phyloP scores from a whole-genome alignment of 139 green algal genomes.

The Eudorina sp. region DNA sequence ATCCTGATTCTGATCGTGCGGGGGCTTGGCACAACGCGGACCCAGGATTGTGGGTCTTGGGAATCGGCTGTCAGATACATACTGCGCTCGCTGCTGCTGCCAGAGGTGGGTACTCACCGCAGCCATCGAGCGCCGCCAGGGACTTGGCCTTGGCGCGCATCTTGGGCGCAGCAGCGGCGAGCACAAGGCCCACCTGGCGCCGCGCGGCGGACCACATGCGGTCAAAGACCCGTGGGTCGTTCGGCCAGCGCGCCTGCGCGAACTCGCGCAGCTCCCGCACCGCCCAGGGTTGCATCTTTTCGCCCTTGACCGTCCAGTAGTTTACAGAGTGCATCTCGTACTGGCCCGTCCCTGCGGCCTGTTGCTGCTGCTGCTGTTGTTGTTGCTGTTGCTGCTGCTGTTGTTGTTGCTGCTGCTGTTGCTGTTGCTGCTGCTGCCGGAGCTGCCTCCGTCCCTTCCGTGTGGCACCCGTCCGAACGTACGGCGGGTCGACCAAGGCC shows the following conservation, averaged over 20 bases:
- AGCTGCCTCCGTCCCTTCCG: too few relatives aligned
- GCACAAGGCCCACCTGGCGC: background rate
- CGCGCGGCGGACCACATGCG: slow-evolving; percentile 16
- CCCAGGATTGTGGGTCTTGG: too few relatives aligned
- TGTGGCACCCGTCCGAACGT: too few relatives aligned
- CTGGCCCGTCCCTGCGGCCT: background rate
- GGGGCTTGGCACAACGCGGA: too few relatives aligned
- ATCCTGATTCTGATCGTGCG: too few relatives aligned
- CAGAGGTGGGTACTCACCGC: slow-evolving; percentile 32
- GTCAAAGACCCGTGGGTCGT: background rate
- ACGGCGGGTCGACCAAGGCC: too few relatives aligned
- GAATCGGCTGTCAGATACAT: background rate
- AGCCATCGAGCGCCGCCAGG: slow-evolving; percentile 27
- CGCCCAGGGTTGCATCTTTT: slow-evolving; percentile 68
- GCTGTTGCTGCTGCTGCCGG: too few relatives aligned
- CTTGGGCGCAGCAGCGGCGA: background rate
- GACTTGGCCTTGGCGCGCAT: slow-evolving; percentile 31
- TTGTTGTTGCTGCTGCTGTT: too few relatives aligned
- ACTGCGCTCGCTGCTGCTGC: too few relatives aligned
- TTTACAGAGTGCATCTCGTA: slow-evolving; percentile 76
- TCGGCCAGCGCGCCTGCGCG: background rate
- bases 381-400: too few relatives aligned
- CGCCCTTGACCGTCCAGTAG: slow-evolving; percentile 74
- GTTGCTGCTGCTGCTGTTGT: slow-evolving; percentile 18
- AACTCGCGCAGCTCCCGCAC: slow-evolving; percentile 58